Conservation (phyloP, 75 land plant species). For the Selaginella tamariscina region DNA sequence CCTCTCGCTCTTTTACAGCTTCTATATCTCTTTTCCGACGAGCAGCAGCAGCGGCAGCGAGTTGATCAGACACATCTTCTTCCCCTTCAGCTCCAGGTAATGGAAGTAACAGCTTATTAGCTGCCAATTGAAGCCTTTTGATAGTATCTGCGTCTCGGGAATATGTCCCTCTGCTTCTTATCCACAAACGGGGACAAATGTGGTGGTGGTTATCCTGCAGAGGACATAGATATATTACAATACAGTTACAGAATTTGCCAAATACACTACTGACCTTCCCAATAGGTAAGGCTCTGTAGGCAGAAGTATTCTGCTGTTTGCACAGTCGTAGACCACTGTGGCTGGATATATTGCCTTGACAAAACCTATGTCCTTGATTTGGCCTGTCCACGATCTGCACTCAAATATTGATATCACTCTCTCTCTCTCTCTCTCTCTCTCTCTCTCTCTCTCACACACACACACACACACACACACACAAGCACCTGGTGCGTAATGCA, state of each 20-base stretch:
- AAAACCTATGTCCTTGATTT: constrained; percentile 53
- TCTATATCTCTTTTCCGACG: constrained; percentile 43
- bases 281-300: constrained; percentile 66
- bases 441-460: constrained; percentile 13
- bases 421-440: constrained; percentile 14
- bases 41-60: constrained; percentile 39
- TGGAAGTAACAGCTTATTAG: constrained; percentile 51
- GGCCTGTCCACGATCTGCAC: constrained; percentile 90
- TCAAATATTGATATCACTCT: too few species aligned
- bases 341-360: constrained; percentile 89
- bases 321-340: constrained; percentile 92
- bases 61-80: constrained; percentile 34
- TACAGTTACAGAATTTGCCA: background rate
- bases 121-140: constrained; percentile 63
- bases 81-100: constrained; percentile 54
- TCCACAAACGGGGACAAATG: constrained; percentile 96
- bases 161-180: constrained; percentile 83
- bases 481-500: constrained; percentile 84
- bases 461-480: constrained; percentile 12
- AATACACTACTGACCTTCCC: constrained; percentile 45
- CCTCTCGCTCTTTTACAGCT: constrained; percentile 21
- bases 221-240: background rate
- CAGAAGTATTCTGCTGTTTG: constrained; percentile 53
- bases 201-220: constrained; percentile 64
- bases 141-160: constrained; percentile 88